Evolutionary conservation across 306 rosid genomes (phyloP).

Genomic region (Mucuna pruriens): DNA sequence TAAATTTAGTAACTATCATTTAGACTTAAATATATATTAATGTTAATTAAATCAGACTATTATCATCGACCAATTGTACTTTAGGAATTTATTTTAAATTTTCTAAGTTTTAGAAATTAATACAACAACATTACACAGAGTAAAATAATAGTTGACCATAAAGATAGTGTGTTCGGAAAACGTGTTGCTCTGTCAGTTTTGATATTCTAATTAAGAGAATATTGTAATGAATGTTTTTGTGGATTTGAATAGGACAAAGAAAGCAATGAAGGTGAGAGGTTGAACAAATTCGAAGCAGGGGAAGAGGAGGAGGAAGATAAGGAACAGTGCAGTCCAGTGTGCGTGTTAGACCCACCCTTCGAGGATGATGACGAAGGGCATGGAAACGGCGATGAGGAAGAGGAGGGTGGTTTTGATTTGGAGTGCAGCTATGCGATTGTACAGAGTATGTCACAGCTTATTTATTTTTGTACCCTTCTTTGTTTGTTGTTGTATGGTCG

Average conservation of each 20-base stretch:
- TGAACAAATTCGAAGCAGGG: slow-evolving; percentile 48
- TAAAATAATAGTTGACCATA: too few relatives aligned
- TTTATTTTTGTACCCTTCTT: slow-evolving; percentile 42
- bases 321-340: slow-evolving; percentile 96
- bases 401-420: slow-evolving; percentile 53
- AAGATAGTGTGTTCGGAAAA: too few relatives aligned
- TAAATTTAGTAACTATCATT: too few relatives aligned
- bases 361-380: slow-evolving; percentile 68
- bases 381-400: slow-evolving; percentile 45
- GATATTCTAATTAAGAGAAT: too few relatives aligned
- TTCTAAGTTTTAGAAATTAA: too few relatives aligned
- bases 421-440: slow-evolving; percentile 85
- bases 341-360: slow-evolving; percentile 89
- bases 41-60: too few relatives aligned
- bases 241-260: slow-evolving; percentile 50
- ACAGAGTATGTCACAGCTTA: slow-evolving; percentile 73
- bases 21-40: too few relatives aligned
- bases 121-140: too few relatives aligned
- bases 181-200: too few relatives aligned
- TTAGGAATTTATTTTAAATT: too few relatives aligned
- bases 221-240: slow-evolving; percentile 4
- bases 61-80: too few relatives aligned
- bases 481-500: slow-evolving; percentile 53
- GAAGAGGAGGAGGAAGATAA: slow-evolving; percentile 86
- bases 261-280: slow-evolving; percentile 41